Evolutionary conservation across 768 basidiomycete species (phyloP).

Genomic region (Hortiboletus flavorubellus): DNA sequence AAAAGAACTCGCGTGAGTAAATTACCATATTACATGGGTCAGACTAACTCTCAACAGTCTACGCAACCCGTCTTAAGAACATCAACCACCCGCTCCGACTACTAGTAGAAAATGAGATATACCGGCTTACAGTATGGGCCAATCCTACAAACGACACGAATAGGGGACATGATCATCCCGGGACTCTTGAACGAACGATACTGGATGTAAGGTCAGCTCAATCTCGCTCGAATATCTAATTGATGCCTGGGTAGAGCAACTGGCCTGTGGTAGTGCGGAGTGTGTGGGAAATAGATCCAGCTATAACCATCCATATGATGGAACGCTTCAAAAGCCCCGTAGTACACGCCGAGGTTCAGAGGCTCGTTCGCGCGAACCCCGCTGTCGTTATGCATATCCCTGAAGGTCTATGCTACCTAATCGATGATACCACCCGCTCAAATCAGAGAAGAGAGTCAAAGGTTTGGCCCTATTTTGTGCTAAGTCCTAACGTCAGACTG

Average conservation of each 20-base stretch:
- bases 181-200: slow-evolving; percentile 54
- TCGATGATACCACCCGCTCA: slow-evolving; percentile 67
- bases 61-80: slow-evolving; percentile 55
- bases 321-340: slow-evolving; percentile 78
- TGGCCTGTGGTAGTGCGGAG: slow-evolving; percentile 71
- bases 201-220: slow-evolving; percentile 48
- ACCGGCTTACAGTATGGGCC: slow-evolving; percentile 81
- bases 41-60: slow-evolving; percentile 41
- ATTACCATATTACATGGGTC: neutral
- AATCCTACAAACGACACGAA: slow-evolving; percentile 80
- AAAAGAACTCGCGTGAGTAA: slow-evolving; percentile 41
- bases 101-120: slow-evolving; percentile 89
- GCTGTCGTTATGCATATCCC: slow-evolving; percentile 67
- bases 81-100: slow-evolving; percentile 75
- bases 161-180: slow-evolving; percentile 60
- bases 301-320: slow-evolving; percentile 76
- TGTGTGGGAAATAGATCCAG: slow-evolving; percentile 81
- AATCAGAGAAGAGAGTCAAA: slow-evolving; percentile 66
- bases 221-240: neutral
- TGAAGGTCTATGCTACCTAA: slow-evolving; percentile 76
- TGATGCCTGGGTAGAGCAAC: slow-evolving; percentile 38
- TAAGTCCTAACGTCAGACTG: neutral
- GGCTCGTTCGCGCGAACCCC: slow-evolving; percentile 71
- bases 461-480: slow-evolving; percentile 40
- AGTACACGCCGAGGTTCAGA: slow-evolving; percentile 69